Percentiles rank a stretch among this genome's conserved stretches.
phyloP scores from a whole-genome alignment of 176 grass and related monocot genomes.

The Carex parvula region DNA sequence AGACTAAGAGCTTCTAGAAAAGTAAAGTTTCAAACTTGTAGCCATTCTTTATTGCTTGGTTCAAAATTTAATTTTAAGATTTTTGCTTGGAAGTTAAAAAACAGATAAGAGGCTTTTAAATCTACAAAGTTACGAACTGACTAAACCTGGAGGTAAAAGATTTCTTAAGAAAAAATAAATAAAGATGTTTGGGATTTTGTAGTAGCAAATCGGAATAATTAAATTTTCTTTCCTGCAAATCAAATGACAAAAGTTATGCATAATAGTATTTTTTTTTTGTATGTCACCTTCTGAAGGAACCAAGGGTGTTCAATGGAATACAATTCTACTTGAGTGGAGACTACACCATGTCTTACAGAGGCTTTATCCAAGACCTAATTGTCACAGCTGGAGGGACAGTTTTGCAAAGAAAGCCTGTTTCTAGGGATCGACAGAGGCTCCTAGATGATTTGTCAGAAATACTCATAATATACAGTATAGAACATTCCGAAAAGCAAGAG shows the following conservation, averaged over 20 bases:
- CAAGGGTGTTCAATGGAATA: constrained; percentile 48
- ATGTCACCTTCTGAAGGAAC: constrained; percentile 43
- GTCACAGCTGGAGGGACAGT: constrained; percentile 51
- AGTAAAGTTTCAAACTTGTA: constrained; percentile 26
- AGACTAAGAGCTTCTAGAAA: constrained; percentile 50
- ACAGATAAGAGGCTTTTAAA: background rate
- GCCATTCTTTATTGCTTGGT: background rate
- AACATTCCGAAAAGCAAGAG: constrained; percentile 39
- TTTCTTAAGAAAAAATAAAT: background rate
- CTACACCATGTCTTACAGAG: constrained; percentile 51
- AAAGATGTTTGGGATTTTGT: background rate
- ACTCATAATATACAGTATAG: constrained; percentile 48
- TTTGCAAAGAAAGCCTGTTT: constrained; percentile 71
- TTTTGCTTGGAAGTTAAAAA: background rate
- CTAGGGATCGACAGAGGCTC: constrained; percentile 62
- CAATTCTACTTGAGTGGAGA: constrained; percentile 74
- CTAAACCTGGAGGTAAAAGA: background rate
- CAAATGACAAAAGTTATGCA: background rate
- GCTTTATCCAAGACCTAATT: constrained; percentile 76
- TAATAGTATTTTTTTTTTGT: background rate
- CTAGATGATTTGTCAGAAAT: constrained; percentile 41
- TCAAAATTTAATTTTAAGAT: background rate
- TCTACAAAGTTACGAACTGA: background rate
- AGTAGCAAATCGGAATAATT: background rate
- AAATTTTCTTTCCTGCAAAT: background rate